Evolutionary conservation across 129 eudicot genomes (phyloP), one percentile per base, ranked within the genome.

Genomic region (Ambrosia trifida): DNA sequence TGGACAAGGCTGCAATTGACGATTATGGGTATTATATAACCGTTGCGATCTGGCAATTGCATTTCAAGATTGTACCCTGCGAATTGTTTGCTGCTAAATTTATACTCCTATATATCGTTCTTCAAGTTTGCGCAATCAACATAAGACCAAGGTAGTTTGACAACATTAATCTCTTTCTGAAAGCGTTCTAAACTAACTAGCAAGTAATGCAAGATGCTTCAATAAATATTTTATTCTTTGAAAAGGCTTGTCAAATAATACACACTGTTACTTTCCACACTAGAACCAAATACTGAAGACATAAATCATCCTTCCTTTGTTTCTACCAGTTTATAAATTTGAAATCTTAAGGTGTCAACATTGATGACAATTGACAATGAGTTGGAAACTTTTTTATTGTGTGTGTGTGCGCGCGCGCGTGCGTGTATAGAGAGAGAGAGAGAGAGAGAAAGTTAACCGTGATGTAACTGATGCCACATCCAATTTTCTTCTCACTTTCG

Each of bases 391-490:
- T 24, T 24, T 24, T 24, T 0, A 24, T 24, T 24, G 28, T 24
- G 28, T 16, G 6, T 16, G 16, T 4, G 3, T 3, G 12, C 0
- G 5, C 0, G 16, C 0, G 12, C 2, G 2, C 1, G 4, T 20
- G 12, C 20, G 1, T 20, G 2, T 24, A 28, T 1, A 58, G 64
- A 58, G 62, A 56, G 52, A 72, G 69, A 45, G 53, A 47, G 70
- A 47, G 76, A 41, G 80, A 63, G 71, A 46, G 66, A 73, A 66
- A 64, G 79, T 52, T 54, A 70, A 95, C 99, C 76, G 99, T 95
- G 75, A 95, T 81, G 78, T 95, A 88, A 79, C 80, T 91, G 54
- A 90, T 79, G 72, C 99, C 99, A 76, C 87, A 84, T 58, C 96
- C 99, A 60, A 95, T 95, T 84, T 95, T 95, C 89, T 85, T 79